These are phyloP conservation scores for Fremontodendron californicum DNA, from an alignment of 345 rosid species.

Conservation along the genomic window DNA sequence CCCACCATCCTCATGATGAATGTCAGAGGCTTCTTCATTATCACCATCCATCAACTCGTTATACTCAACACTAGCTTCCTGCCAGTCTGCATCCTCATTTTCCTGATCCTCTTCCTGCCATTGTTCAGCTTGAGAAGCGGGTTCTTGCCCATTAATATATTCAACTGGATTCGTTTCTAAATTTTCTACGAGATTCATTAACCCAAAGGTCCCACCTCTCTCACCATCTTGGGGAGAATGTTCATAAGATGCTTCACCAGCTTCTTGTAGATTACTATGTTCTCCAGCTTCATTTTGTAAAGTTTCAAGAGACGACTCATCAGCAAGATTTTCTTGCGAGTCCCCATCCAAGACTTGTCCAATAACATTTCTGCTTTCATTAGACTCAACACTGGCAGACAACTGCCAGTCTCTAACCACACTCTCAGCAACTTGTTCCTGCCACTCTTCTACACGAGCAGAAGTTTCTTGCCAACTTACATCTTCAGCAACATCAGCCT, in stretches of 20 bases:
- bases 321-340: conserved; percentile 22
- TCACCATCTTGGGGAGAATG: conserved; percentile 28
- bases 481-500: conserved; percentile 27
- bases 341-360: conserved; percentile 31
- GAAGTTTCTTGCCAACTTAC: conserved; percentile 38
- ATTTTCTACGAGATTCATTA: conserved; percentile 23
- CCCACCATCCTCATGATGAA: conserved; percentile 34
- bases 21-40: conserved; percentile 34
- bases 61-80: conserved; percentile 35
- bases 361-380: conserved; percentile 31
- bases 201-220: conserved; percentile 24
- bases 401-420: conserved; percentile 34
- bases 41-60: conserved; percentile 39
- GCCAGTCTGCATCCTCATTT: conserved; percentile 42
- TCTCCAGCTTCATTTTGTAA: conserved; percentile 29
- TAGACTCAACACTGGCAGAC: conserved; percentile 24
- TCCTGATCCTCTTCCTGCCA: conserved; percentile 35
- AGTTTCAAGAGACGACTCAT: conserved; percentile 26
- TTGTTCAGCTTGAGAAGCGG: conserved; percentile 34
- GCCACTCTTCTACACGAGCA: conserved; percentile 39
- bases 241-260: conserved; percentile 23
- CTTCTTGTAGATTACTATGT: conserved; percentile 13
- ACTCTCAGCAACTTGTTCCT: conserved; percentile 42
- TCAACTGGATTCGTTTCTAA: conserved; percentile 33
- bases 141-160: conserved; percentile 25